Evolutionary conservation across 2,329 filamentous ascomycete species (phyloP), one percentile per base, ranked within the genome.

Genomic region (Calonectria pteridis): DNA sequence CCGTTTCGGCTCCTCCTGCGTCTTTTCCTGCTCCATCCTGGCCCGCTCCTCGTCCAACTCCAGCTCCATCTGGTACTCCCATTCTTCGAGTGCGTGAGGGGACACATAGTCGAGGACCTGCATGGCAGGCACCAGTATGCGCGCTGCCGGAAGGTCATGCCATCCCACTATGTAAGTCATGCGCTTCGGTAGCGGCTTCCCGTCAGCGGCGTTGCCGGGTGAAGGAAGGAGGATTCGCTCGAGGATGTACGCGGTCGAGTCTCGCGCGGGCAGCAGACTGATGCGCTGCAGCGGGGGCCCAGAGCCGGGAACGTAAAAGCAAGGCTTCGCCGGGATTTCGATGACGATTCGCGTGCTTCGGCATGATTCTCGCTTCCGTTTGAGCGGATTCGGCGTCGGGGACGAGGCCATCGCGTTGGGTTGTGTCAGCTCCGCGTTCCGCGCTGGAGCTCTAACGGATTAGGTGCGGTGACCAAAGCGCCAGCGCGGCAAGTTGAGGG

Each of bases 31-130:
- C 29, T 77, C 80, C 26, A 80, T 70, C 28, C 79, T 78, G 11
- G 76, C 73, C 35, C 84, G 83, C 49, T 86, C 84, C 58, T 84
- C 79, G n/a, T 88, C 87, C 26, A 85, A 81, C 70, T 86, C 83
- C 28, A 87, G 82, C 64, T 86, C 85, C 18, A 85, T 82, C 2
- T 84, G 80, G 67, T 86, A 87, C 75, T 92, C 91, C 84, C 88
- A 93, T 0, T 90, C 86, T 79, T 93, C 91, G 4, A 92, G 77
- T 13, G 85, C 86, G 14, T 85, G 83, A 2, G 89, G 88, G 0
- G 91, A 92, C 10, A 93, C 90, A 74, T 91, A 93, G 37, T 92
- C 88, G 16, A 89, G 84, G 7, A 91, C 85, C 73, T 85, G 69
- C 84, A 86, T 84, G 77, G 87, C 78, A 76, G 85, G 86, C 2